Base-by-base conservation (phyloP, 2,329 filamentous ascomycete species). In the Lachnellula arida region DNA sequence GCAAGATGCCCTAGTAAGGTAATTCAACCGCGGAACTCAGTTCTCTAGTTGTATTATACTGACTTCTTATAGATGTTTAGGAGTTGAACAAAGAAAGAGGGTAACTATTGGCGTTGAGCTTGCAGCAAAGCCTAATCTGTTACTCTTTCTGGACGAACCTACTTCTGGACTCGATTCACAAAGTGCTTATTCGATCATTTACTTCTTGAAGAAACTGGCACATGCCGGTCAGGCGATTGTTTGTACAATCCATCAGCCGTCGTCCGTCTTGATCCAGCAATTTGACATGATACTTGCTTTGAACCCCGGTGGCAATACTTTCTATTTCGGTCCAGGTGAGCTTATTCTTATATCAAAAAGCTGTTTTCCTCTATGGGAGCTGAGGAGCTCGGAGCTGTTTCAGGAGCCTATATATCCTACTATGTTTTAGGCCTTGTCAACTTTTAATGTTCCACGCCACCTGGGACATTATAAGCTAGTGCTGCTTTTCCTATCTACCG, bases 161-260 rank as follows among this genome's bases (percentile, higher is more conserved):
- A 89, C 87, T 0, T 84, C 79, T 58, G 86, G 86, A 56, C 76
- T 90, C 3, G 86, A 90, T 69, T 84, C 80, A 14, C 86, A 89
- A 62, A 83, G 82, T 1, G 85, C 87, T 0, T 87, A 79, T 69
- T 85, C 80, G 0, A 88, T 89, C 57, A 78, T 88, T 3, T 76
- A 81, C 1, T 88, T 89, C 73, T 66, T 89, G 54, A 84, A 82
- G 73, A 89, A 89, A 67, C 76, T 89, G 3, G 77, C 83, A 5
- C 74, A 77, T 7, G 82, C 84, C 12, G 86, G 86, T 1, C 85
- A 89, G 65, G 86, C 86, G 7, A 88, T 90, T 59, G 75, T 90
- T 51, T 89, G 86, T 70, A 89, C 86, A 0, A 89, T 89, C 53
- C 86, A 89, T 65, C 86, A 89, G 65, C 86, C 86, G 4, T 86